Base-by-base conservation (phyloP, 805 yeast species). In the Cyberlindnera maclurae region DNA sequence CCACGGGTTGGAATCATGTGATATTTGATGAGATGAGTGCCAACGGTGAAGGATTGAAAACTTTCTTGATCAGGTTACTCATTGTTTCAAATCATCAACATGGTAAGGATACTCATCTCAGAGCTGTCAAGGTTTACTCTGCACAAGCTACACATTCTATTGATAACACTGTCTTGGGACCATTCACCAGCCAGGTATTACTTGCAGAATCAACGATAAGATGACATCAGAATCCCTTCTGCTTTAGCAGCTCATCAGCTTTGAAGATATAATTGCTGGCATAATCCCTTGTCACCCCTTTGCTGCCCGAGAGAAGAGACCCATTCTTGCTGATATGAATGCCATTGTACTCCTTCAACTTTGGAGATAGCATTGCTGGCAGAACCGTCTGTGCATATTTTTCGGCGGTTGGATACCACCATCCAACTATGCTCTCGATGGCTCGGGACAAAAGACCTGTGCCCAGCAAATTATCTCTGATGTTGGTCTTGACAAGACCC, bases 71-170 rank as follows among this genome's bases (percentile, higher is more conserved):
- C 11, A 72, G 83, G 43, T 48, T 88, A 12, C 55, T 71, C n/a
- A 68, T 87, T 5, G 55, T 74, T 8, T 73, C 84, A 1, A 93
- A 94, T 51, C 96, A 87, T 51, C 97, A 89, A 55, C 88, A 86
- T 54, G 99, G 99, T 33, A 93, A 90, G 54, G 99, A 93, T 58
- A 81, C 96, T 1, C 97, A 88, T 57, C 65, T 93, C 10, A 62
- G 98, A 34, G 82, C 88, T 0, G 67, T 89, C 13, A 75, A 77
- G 66, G 58, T 85, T 51, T 65, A 77, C 58, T 63, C 75, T 8
- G 71, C 71, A 5, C 49, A 54, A 13, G 53, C 60, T 36, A 49
- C 52, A 10, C 57, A 42, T 30, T 46, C 53, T 5, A 43, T 56
- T 31, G 51, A 47, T n/a, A 37, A 44, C 2, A 48, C 43, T 12